Evolutionary conservation across 2,329 filamentous ascomycete species (phyloP).

Genomic region (Fusarium floridanum): DNA sequence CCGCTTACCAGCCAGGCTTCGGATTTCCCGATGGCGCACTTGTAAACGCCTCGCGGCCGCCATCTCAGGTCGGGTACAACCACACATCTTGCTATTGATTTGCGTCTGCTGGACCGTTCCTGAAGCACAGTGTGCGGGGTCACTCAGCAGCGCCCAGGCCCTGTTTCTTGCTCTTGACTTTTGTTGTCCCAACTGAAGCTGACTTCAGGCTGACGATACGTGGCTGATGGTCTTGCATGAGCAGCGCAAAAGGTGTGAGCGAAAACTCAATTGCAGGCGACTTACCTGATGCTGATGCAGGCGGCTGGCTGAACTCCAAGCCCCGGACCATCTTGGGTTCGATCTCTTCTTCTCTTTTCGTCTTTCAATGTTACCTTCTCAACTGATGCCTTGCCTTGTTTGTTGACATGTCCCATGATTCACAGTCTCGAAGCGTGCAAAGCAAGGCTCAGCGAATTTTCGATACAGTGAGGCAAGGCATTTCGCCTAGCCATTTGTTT

Average conservation of each 20-base stretch:
- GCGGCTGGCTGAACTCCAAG: conserved; percentile 17
- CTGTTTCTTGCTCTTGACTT: background rate
- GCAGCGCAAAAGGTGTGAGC: background rate
- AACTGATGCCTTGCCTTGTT: background rate
- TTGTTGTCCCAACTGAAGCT: conserved; percentile 24
- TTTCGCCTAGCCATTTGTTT: background rate
- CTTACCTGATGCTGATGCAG: conserved; percentile 8
- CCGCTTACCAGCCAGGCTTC: conserved; percentile 13
- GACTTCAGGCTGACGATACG: conserved; percentile 41
- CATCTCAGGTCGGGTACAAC: conserved; percentile 31
- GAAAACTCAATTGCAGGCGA: conserved; percentile 20
- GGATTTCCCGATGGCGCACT: conserved; percentile 22
- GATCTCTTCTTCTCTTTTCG: background rate
- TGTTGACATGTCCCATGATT: background rate
- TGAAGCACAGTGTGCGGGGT: conserved; percentile 29
- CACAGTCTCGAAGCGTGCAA: background rate
- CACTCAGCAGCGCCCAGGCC: conserved; percentile 17
- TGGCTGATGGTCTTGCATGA: conserved; percentile 16
- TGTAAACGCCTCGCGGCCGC: conserved; percentile 16
- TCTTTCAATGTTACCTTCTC: background rate
- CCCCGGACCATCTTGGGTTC: background rate
- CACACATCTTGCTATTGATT: conserved; percentile 16
- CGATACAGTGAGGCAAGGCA: background rate
- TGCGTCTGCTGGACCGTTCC: background rate
- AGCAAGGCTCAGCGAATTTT: background rate